Evolutionary conservation across 2,329 filamentous ascomycete species (phyloP).

Genomic region (Aspergillus vadensis): DNA sequence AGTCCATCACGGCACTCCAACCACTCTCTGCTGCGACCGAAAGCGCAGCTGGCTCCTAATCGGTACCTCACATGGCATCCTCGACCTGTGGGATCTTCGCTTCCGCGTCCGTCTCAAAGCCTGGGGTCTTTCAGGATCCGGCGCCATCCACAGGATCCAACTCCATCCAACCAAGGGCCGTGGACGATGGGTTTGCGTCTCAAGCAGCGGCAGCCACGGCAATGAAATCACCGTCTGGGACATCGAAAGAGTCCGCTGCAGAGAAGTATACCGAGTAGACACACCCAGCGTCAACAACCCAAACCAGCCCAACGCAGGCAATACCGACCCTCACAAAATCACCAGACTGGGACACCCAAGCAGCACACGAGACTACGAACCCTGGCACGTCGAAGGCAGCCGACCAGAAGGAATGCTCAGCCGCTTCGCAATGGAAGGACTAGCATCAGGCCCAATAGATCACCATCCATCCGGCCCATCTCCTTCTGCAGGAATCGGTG

Average conservation of each 20-base stretch:
- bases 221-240: conserved; percentile 92
- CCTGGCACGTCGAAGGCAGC: conserved; percentile 90
- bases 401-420: conserved; percentile 82
- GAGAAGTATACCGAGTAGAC: conserved; percentile 78
- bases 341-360: conserved; percentile 25
- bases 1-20: conserved; percentile 86
- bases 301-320: conserved; percentile 44
- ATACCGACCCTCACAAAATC: conserved; percentile 49
- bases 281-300: conserved; percentile 24
- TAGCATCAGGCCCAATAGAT: conserved; percentile 60
- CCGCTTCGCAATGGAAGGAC: conserved; percentile 66
- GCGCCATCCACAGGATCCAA: conserved; percentile 75
- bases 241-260: conserved; percentile 82
- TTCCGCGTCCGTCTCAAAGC: conserved; percentile 85
- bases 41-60: conserved; percentile 88
- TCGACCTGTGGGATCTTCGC: conserved; percentile 95
- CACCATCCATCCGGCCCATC: conserved; percentile 32
- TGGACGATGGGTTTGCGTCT: conserved; percentile 82
- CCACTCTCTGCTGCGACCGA: conserved; percentile 84
- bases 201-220: conserved; percentile 81
- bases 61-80: conserved; percentile 87
- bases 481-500: conserved; percentile 58
- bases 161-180: conserved; percentile 78
- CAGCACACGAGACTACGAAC: conserved; percentile 65
- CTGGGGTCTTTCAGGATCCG: conserved; percentile 82